These are phyloP conservation scores for Micractinium sp. DNA, from an alignment of 139 green algal genomes.

Conservation along the genomic window DNA sequence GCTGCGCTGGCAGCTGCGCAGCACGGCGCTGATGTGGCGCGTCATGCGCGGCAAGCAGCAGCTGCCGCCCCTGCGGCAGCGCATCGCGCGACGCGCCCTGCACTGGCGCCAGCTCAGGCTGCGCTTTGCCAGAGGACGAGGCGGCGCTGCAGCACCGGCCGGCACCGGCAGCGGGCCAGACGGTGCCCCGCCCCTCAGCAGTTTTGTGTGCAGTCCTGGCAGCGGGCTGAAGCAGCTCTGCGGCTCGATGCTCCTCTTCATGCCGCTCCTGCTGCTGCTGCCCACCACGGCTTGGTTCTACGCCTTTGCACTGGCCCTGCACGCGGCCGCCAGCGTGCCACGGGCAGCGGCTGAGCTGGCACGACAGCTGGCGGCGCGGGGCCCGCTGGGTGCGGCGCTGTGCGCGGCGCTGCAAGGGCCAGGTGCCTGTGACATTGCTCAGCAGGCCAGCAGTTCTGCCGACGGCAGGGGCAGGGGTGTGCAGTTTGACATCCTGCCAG, in stretches of 20 bases:
- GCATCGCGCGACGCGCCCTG: not conserved
- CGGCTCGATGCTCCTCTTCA: constrained; percentile 32
- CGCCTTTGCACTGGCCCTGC: not conserved
- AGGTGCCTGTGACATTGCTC: not conserved
- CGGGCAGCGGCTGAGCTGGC: not conserved
- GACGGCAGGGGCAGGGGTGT: not conserved
- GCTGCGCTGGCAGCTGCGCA: constrained; percentile 26
- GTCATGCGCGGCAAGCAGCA: constrained; percentile 10
- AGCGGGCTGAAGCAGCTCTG: constrained; percentile 24
- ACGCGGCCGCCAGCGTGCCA: not conserved
- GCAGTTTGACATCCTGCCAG: not conserved
- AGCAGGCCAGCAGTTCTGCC: not conserved
- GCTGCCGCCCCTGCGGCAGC: not conserved
- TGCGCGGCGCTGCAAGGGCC: not conserved
- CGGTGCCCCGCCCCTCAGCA: not conserved
- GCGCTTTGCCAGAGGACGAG: not conserved
- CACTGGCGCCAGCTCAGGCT: not conserved
- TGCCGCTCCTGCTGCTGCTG: constrained; percentile 36
- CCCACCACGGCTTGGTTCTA: constrained; percentile 36
- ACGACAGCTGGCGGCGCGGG: not conserved
- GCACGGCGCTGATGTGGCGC: constrained; percentile 17
- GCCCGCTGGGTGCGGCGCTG: not conserved
- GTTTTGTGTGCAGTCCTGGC: not conserved
- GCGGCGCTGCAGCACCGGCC: not conserved
- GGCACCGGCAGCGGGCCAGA: not conserved